Percentiles rank a stretch among this genome's conserved stretches.
These are phyloP conservation scores for Hortiboletus flavorubellus DNA, from an alignment of 768 basidiomycete species.

Conservation along the genomic window DNA sequence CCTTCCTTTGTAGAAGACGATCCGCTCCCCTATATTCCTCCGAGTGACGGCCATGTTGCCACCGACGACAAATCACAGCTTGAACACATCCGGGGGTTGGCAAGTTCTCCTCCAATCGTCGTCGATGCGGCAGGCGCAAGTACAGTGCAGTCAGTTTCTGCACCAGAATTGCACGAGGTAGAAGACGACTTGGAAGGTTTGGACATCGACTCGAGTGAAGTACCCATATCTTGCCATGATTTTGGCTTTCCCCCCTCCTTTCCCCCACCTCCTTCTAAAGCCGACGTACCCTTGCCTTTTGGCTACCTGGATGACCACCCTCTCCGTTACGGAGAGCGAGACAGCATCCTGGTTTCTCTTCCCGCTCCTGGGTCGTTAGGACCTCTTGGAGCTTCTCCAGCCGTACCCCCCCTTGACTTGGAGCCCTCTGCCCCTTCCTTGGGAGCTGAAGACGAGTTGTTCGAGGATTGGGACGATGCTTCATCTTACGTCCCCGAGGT, in stretches of 20 bases:
- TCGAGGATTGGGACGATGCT: constrained; percentile 21
- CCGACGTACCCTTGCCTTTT: constrained; percentile 38
- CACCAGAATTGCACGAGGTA: constrained; percentile 54
- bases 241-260: constrained; percentile 20
- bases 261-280: constrained; percentile 38
- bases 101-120: constrained; percentile 47
- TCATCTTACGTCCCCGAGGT: constrained; percentile 3
- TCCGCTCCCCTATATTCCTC: constrained; percentile 28
- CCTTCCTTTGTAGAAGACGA: constrained; percentile 12
- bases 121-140: constrained; percentile 16
- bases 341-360: constrained; percentile 34
- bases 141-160: constrained; percentile 36
- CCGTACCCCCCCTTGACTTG: constrained; percentile 32
- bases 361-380: constrained; percentile 40
- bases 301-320: constrained; percentile 34
- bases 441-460: constrained; percentile 22
- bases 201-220: constrained; percentile 3
- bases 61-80: constrained; percentile 63
- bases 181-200: constrained; percentile 35
- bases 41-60: constrained; percentile 54
- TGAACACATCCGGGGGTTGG: constrained; percentile 48
- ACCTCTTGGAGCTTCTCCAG: constrained; percentile 39
- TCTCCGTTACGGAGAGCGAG: constrained; percentile 32
- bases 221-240: constrained; percentile 7
- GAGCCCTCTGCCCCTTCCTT: constrained; percentile 48